Conservation (phyloP, 345 rosid species). For the Brassica cretica region DNA sequence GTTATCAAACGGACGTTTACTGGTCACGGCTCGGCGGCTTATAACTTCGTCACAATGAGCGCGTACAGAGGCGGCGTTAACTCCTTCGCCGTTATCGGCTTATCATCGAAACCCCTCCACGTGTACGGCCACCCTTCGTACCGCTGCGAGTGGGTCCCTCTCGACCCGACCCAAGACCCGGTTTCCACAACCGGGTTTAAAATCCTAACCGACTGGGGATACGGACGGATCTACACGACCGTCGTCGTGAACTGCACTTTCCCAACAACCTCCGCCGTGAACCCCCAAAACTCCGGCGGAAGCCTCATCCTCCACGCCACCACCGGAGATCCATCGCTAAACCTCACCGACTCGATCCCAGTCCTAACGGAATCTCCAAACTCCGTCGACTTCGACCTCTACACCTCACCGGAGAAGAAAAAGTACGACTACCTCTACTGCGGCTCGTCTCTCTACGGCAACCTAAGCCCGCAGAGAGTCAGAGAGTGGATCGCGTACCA, state of each 20-base stretch:
- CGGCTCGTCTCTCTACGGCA: slow-evolving; percentile 80
- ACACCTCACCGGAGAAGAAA: slow-evolving; percentile 36
- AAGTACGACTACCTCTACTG: slow-evolving; percentile 84
- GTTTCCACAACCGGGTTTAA: slow-evolving; percentile 43
- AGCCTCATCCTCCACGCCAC: slow-evolving; percentile 64
- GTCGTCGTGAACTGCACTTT: slow-evolving; percentile 86
- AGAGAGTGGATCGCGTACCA: slow-evolving; percentile 94
- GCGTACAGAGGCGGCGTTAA: slow-evolving; percentile 74
- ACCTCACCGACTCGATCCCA: slow-evolving; percentile 60
- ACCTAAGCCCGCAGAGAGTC: slow-evolving; percentile 73
- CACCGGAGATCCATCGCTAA: slow-evolving; percentile 57
- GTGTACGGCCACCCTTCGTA: slow-evolving; percentile 66
- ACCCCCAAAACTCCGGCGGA: slow-evolving; percentile 69
- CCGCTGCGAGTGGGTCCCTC: slow-evolving; percentile 69
- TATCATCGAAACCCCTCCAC: slow-evolving; percentile 85
- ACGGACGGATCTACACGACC: slow-evolving; percentile 85
- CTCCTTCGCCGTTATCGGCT: slow-evolving; percentile 72
- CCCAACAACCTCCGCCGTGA: slow-evolving; percentile 43
- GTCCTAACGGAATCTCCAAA: slow-evolving; percentile 54
- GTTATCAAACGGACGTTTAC: slow-evolving; percentile 60
- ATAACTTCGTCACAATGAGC: slow-evolving; percentile 76
- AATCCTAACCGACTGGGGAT: slow-evolving; percentile 93
- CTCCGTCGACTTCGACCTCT: slow-evolving; percentile 43
- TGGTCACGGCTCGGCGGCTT: slow-evolving; percentile 73
- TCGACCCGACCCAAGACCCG: slow-evolving; percentile 28